Percentiles rank a stretch among this genome's conserved stretches.
phyloP scores from a whole-genome alignment of 306 rosid genomes.

The cucumber (Cucumis sativus) region Cucumber_9930_V3 NC_026655.2:32133001-32133500 shows the following conservation, averaged over 20 bases:
- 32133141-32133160: slow-evolving; percentile 64
- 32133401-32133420: slow-evolving; percentile 53
- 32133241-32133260: slow-evolving; percentile 59
- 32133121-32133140: slow-evolving; percentile 58
- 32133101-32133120: slow-evolving; percentile 55
- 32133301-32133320: slow-evolving; percentile 50
- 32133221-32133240: slow-evolving; percentile 27
- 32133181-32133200: slow-evolving; percentile 57
- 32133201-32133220: slow-evolving; percentile 41
- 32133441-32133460: slow-evolving; percentile 60
- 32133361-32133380: slow-evolving; percentile 67
- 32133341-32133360: slow-evolving; percentile 60
- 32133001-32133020: slow-evolving; percentile 74
- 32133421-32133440: slow-evolving; percentile 41
- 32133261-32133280: slow-evolving; percentile 60
- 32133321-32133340: slow-evolving; percentile 71
- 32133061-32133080: slow-evolving; percentile 64
- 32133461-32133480: slow-evolving; percentile 81
- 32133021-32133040: slow-evolving; percentile 66
- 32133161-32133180: slow-evolving; percentile 61
- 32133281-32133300: slow-evolving; percentile 53
- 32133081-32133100: slow-evolving; percentile 53
- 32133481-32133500: slow-evolving; percentile 67
- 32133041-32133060: slow-evolving; percentile 63
- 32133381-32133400: slow-evolving; percentile 48